Evolutionary conservation across 495 filamentous ascomycete genomes (phyloP), one percentile per base, ranked within the genome.

Genomic region (Monascus purpureus): DNA sequence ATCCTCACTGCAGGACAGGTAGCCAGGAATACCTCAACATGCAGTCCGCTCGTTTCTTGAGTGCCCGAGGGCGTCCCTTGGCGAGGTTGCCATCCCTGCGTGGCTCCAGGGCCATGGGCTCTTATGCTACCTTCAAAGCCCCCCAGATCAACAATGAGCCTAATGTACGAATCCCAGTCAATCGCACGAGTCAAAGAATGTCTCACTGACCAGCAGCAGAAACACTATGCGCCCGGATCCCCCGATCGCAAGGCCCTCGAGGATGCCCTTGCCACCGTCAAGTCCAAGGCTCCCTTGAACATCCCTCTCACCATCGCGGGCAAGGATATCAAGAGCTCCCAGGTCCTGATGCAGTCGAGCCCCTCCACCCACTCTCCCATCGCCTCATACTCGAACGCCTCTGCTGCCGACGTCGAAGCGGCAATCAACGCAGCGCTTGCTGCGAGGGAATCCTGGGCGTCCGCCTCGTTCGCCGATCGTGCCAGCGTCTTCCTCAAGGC

Each of bases 401-500:
- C 70, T 17, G 59, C 76, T 25, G 63, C 71, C 29, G 72, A 93
- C 36, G 80, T 95, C 35, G 61, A 66, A 20, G 49, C 60, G 1
- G 85, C 87, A 19, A 93, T 96, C 46, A 68, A 77, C 9, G 65
- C 82, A 18, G 87, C 86, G 4, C 69, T 95, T 9, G 72, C 65
- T 8, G 87, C 86, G 6, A 87, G 92, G 57, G 62, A 73, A 25
- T 63, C 70, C 25, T 95, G 86, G 86, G 81, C 84, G 39, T 62
- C 65, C 6, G 61, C 86, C 8, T 80, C 84, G 6, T 95, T 95
- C 43, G 72, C 79, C 15, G 85, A 93, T 55, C 72, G 86, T 29
- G 87, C 87, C n/a, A 83, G 86, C 37, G 62, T 95, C 40, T 95
- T 95, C 61, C 70, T 95, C 27, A 93, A 93, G 61, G 86, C 86